Base-by-base conservation (phyloP, 2,329 filamentous ascomycete species). In the Xylogone sp. region DNA sequence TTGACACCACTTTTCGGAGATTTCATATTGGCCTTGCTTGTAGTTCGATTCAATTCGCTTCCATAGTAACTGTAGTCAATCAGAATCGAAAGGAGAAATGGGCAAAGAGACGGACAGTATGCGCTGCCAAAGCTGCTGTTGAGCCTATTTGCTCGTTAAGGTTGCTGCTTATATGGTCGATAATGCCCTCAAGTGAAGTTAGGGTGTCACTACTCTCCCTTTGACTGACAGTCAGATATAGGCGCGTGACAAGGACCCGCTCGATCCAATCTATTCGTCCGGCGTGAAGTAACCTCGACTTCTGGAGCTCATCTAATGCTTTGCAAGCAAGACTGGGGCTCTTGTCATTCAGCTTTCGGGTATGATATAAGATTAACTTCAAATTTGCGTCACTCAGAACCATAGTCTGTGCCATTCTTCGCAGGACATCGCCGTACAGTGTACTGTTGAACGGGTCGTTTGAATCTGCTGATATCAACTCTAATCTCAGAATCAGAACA, bases 1-100 rank as follows among this genome's bases (percentile, higher is more conserved):
- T 7, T 68, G 75, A 60, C 89, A 95, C 90, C 90, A 97, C 47
- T 73, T 69, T 55, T 86, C 79, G 1, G 86, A 79, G 13, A 73
- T 57, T 2, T 75, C 71, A 50, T 78, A 79, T 16, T 82, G 69
- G 1, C 75, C 71, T 27, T 79, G 74, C 1, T 69, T 69, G 55
- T 81, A 82, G 13, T 74, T 73, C 1, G 74, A 68, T 48, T 91
- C 87, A n/a, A 88, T 74, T 21, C 77, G 80, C 68, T 90, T 94
- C 90, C 91, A 97, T 3, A 96, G 70, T 3, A 96, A 68, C 87
- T 93, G 53, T 56, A 34, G 6, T 9, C 10, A 31, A 24, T 63
- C 43, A 62, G 58, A n/a, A 39, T 18, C 6, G 19, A 18, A 20
- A 27, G 19, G 58, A 19, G 29, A n/a, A 43, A 10, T 22, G 43